These are phyloP conservation scores for Colletotrichum tabaci DNA, from an alignment of 2,329 filamentous ascomycete species.

Conservation along the genomic window DNA sequence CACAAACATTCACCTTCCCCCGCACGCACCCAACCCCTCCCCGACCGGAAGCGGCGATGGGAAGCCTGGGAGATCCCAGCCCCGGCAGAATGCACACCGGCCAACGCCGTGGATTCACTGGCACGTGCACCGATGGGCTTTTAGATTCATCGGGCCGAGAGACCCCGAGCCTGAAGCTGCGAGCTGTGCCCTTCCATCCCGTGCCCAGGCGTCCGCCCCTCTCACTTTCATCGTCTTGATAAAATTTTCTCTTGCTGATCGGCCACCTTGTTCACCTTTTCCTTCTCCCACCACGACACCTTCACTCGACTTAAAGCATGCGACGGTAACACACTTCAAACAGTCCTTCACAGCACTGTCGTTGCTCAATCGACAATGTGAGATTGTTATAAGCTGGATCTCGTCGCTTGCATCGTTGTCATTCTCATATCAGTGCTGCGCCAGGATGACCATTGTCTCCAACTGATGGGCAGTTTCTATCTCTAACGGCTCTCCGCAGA, in stretches of 20 bases:
- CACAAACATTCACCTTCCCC: not conserved
- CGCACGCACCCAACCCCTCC: not conserved
- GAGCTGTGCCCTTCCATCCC: conserved; percentile 16
- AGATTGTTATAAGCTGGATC: not conserved
- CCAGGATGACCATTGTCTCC: conserved; percentile 5
- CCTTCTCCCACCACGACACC: conserved; percentile 12
- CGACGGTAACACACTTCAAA: conserved; percentile 13
- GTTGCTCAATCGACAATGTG: conserved; percentile 2
- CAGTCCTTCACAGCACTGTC: not conserved
- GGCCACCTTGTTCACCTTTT: accelerated
- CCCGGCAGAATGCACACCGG: not conserved
- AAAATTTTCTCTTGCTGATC: conserved; percentile 24
- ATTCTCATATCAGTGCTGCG: conserved; percentile 16
- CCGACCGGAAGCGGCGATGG: not conserved
- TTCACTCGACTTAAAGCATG: conserved; percentile 4
- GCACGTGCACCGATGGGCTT: not conserved
- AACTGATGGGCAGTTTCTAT: conserved; percentile 35
- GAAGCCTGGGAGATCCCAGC: conserved; percentile 18
- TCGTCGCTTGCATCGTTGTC: conserved; percentile 6
- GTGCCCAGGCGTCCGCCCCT: conserved; percentile 1
- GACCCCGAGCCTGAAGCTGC: conserved; percentile 21
- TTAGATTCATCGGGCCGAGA: conserved; percentile 32
- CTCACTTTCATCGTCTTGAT: not conserved
- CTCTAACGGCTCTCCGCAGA: conserved; percentile 3
- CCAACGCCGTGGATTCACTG: conserved; percentile 2